These are phyloP conservation scores for Ottelia alismoides DNA, from an alignment of 106 monocot species.

Conservation along the genomic window DNA sequence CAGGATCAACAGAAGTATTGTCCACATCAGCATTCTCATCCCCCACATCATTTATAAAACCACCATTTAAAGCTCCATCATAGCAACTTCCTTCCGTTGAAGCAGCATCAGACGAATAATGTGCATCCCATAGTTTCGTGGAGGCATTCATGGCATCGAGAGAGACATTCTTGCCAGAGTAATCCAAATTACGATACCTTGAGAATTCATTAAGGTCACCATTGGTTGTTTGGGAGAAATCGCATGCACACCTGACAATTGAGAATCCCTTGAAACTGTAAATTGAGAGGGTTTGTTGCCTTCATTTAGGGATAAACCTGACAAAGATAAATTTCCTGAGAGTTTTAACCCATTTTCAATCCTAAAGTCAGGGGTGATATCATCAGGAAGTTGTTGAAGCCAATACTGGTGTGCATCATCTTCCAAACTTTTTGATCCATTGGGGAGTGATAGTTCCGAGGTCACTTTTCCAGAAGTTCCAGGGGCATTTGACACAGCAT, in stretches of 20 bases:
- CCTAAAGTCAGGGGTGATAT: slow-evolving; percentile 83
- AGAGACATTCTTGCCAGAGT: slow-evolving; percentile 6
- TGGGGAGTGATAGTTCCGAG: slow-evolving; percentile 26
- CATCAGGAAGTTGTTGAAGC: slow-evolving; percentile 77
- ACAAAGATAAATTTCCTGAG: slow-evolving; percentile 25
- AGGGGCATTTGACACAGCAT: slow-evolving; percentile 14
- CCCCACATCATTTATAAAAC: slow-evolving; percentile 15
- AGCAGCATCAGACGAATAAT: slow-evolving; percentile 12
- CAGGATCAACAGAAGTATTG: slow-evolving; percentile 21
- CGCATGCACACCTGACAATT: no score
- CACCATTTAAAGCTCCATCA: slow-evolving; percentile 22
- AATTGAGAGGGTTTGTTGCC: no score
- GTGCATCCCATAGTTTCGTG: slow-evolving; percentile 30
- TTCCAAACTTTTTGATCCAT: slow-evolving; percentile 44
- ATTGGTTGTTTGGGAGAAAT: no score
- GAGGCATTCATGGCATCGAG: slow-evolving; percentile 10
- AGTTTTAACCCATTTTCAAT: slow-evolving; percentile 17
- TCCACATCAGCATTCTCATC: slow-evolving; percentile 20
- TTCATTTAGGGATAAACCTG: slow-evolving; percentile 57
- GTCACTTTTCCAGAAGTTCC: slow-evolving; percentile 27
- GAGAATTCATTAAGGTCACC: no score
- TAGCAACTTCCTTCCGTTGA: slow-evolving; percentile 29
- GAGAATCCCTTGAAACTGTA: no score
- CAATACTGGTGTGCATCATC: slow-evolving; percentile 65
- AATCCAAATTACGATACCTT: slow-evolving; percentile 11